These are phyloP conservation scores for Erodium maritimum DNA, from an alignment of 345 rosid species.

Conservation along the genomic window DNA sequence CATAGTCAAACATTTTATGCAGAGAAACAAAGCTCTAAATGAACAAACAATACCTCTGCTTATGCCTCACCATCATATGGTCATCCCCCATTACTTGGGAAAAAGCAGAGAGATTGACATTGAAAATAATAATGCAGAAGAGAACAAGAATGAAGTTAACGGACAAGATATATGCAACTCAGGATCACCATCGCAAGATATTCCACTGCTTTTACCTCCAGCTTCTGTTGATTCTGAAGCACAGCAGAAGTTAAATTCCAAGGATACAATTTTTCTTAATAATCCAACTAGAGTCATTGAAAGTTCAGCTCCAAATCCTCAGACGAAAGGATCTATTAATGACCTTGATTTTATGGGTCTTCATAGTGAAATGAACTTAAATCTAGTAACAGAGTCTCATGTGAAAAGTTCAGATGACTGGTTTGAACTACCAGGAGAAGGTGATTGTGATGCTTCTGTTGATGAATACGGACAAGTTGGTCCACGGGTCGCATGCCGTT, in stretches of 20 bases:
- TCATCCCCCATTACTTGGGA: conserved; percentile 90
- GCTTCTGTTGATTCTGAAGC: conserved; percentile 10
- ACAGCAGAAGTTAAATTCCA: conserved; percentile 8
- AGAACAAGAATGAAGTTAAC: conserved; percentile 19
- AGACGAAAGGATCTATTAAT: conserved; percentile 11
- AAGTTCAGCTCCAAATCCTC: conserved; percentile 15
- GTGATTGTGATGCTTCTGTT: conserved; percentile 16
- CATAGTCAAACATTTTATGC: conserved; percentile 1
- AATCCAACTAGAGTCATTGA: conserved; percentile 10
- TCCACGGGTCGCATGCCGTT: conserved; percentile 40
- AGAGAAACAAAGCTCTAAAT: conserved; percentile 87
- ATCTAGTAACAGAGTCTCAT: conserved; percentile 9
- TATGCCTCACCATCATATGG: conserved; percentile 95
- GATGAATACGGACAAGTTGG: conserved; percentile 36
- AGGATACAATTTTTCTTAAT: conserved; percentile 5
- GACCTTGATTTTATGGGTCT: conserved; percentile 17
- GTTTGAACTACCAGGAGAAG: conserved; percentile 23
- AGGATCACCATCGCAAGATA: conserved; percentile 43
- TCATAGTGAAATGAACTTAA: conserved; percentile 10
- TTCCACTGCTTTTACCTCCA: conserved; percentile 84
- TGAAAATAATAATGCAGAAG: conserved; percentile 23
- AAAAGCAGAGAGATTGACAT: conserved; percentile 49
- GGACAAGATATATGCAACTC: conserved; percentile 42
- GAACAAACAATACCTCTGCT: conserved; percentile 74
- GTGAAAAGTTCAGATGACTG: conserved; percentile 29